Evolutionary conservation across 192 early-diverging fungal genomes (phyloP), one percentile per base, ranked within the genome.

Genomic region (Linderina pennispora): DNA sequence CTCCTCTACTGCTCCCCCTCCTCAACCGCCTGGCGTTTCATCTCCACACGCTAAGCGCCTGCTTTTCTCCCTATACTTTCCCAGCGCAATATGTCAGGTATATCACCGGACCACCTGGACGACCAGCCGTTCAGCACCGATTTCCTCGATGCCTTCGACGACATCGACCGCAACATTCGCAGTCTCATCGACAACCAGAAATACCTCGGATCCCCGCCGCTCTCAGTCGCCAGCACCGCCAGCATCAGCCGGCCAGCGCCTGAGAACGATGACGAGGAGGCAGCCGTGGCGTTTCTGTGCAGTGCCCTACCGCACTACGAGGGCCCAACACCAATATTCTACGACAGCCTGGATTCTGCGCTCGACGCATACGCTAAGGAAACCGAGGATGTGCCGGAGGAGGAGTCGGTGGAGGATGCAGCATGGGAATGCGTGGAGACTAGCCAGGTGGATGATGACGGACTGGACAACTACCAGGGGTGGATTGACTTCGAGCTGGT

Each of bases 261-360:
- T 8, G 28, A 31, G 28, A 31, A 11, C 28, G 52, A 54, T 1
- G 58, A 68, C 19, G 65, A 68, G 20, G 49, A 55, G 5, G 65
- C 65, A 1, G 50, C 46, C 5, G 58, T 62, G 26, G 53, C 54
- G 9, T 68, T 68, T 61, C 50, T 68, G 42, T 68, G 65, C 36
- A 57, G 58, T 49, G 49, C 53, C 0, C 45, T 68, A 14, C 65
- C 65, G 36, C 65, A 68, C 23, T 68, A 68, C 43, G 65, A 68
- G 34, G 65, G 65, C 25, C n/a, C 43, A 13, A 17, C 49, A 9
- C 46, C 57, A 1, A 55, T 68, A n/a, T 21, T 53, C 36, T 68
- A 61, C 26, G 45, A 47, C 34, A 41, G 52, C 22, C 46, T 68
- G 14, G 31, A 41, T 14, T n/a, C 11, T 6, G 21, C 64, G 18